Percentiles rank a stretch among this genome's conserved stretches.
Evolutionary conservation across 345 rosid genomes (phyloP).

Genomic region (Brassica incana): DNA sequence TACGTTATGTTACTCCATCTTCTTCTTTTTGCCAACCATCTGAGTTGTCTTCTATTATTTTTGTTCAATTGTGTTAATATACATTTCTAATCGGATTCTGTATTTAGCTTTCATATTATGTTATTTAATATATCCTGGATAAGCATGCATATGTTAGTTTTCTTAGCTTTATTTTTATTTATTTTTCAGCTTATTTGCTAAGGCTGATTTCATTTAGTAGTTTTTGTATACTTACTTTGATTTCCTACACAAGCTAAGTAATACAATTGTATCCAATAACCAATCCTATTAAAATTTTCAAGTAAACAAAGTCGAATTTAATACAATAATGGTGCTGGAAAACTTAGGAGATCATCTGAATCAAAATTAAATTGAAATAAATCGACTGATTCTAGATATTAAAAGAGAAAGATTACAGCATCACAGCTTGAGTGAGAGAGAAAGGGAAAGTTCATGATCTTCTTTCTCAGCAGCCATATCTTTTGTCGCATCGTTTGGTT

Average conservation of each 20-base stretch:
- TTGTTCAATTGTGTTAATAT: too few species aligned
- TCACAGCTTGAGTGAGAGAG: constrained; percentile 10
- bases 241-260: neutral
- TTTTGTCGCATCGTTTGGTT: neutral
- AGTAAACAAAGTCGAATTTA: neutral
- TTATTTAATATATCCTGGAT: too few species aligned
- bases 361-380: neutral
- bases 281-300: neutral
- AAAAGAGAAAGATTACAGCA: neutral
- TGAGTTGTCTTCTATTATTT: too few species aligned
- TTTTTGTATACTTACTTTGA: neutral
- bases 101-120: too few species aligned
- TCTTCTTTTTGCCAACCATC: too few species aligned
- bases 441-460: neutral
- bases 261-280: neutral
- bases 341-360: neutral
- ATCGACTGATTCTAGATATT: neutral
- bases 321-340: neutral
- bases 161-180: neutral
- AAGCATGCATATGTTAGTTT: too few species aligned
- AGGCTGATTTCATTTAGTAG: neutral
- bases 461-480: neutral
- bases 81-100: too few species aligned
- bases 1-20: neutral
- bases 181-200: neutral